Percentiles rank a stretch among this genome's conserved stretches.
phyloP scores from a whole-genome alignment of 1,139 yeast species.

The Arxiozyma slooffiae region DNA sequence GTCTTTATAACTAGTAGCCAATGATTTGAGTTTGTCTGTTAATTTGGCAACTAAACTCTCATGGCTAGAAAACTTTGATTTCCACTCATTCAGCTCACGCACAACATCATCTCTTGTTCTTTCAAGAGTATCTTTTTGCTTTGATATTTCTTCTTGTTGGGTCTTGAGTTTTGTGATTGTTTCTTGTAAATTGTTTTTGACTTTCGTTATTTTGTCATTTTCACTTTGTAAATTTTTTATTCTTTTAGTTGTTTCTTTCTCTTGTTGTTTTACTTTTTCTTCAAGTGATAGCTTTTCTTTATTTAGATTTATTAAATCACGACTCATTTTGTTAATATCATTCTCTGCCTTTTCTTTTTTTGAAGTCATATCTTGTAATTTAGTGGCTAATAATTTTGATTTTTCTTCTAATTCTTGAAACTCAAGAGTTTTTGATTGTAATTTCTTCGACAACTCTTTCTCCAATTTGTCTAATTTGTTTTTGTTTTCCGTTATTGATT shows the following conservation, averaged over 20 bases:
- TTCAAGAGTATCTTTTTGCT: constrained; percentile 8
- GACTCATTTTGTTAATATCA: constrained; percentile 83
- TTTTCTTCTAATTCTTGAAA: constrained; percentile 9
- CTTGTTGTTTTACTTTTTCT: constrained; percentile 35
- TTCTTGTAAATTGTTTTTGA: background rate
- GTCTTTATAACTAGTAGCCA: constrained; percentile 28
- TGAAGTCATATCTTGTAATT: constrained; percentile 12
- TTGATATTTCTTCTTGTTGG: constrained; percentile 9
- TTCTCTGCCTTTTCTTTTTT: constrained; percentile 67
- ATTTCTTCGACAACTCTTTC: constrained; percentile 4
- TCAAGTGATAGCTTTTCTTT: constrained; percentile 50
- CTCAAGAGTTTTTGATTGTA: constrained; percentile 7
- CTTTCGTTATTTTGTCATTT: constrained; percentile 18
- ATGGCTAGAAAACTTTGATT: constrained; percentile 22
- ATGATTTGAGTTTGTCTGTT: constrained; percentile 32
- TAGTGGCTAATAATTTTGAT: constrained; percentile 11
- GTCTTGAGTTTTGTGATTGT: constrained; percentile 10
- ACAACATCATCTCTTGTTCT: constrained; percentile 13
- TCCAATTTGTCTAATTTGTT: constrained; percentile 6
- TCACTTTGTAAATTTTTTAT: constrained; percentile 29
- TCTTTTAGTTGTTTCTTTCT: constrained; percentile 33
- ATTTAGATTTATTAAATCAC: constrained; percentile 62
- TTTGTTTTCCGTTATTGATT: constrained; percentile 10
- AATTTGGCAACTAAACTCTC: constrained; percentile 29
- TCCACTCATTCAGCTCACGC: constrained; percentile 23